Conservation (phyloP, 2,329 filamentous ascomycete species). For the Fonsecaea multimorphosa region DNA sequence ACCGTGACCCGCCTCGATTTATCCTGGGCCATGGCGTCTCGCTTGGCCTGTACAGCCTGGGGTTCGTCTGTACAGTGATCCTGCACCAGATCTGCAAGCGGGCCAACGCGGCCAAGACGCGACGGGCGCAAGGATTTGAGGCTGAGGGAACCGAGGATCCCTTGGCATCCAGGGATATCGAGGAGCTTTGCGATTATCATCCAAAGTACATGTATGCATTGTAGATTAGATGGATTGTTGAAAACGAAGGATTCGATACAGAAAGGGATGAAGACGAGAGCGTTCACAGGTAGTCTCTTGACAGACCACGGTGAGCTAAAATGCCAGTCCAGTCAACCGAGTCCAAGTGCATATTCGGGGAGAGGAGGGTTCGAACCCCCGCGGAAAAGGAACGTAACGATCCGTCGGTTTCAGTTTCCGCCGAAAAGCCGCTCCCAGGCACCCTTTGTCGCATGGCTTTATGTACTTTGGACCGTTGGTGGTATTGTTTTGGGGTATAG, state of each 20-base stretch:
- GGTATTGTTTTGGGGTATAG: no score
- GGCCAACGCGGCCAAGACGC: neutral
- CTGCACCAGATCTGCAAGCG: neutral
- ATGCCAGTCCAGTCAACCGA: no score
- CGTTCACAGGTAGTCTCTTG: no score
- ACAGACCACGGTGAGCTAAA: no score
- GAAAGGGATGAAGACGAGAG: neutral
- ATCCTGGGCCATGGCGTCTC: conserved; percentile 19
- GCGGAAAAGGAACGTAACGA: no score
- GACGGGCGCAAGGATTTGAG: neutral
- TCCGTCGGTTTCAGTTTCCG: no score
- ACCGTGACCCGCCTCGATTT: conserved; percentile 16
- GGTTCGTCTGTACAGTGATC: neutral
- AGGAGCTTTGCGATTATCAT: conserved; percentile 19
- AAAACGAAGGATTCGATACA: no score
- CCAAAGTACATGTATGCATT: conserved; percentile 12
- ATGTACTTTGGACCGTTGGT: no score
- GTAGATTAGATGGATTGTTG: neutral
- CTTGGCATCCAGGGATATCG: neutral
- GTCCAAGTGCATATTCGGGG: no score
- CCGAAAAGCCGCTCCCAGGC: no score
- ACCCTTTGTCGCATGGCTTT: no score
- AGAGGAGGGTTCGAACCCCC: no score
- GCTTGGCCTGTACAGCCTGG: conserved; percentile 17
- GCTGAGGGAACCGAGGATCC: neutral